Evolutionary conservation across 352 stramenopile genomes (phyloP).

Genomic region (Pythium pyrilobum): DNA sequence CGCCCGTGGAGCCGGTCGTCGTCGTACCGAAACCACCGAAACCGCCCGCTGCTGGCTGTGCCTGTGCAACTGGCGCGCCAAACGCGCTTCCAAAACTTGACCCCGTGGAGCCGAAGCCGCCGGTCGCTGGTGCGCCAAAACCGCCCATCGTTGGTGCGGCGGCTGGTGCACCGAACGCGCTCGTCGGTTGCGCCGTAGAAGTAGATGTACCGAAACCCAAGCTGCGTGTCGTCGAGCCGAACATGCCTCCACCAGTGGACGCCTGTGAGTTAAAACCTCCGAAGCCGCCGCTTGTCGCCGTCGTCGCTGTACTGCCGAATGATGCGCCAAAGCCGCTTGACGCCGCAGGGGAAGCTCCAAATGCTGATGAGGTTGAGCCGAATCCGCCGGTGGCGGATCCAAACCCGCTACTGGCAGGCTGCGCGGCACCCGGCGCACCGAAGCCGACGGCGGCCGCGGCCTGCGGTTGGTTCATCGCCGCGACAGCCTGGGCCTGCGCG

Average conservation of each 20-base stretch:
- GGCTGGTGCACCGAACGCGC: conserved; percentile 11
- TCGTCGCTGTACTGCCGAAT: conserved; percentile 14
- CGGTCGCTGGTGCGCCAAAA: conserved; percentile 11
- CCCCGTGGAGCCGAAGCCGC: conserved; percentile 13
- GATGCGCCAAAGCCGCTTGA: conserved; percentile 20
- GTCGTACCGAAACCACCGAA: conserved; percentile 53
- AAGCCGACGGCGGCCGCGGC: conserved; percentile 33
- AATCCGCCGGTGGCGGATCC: conserved; percentile 36
- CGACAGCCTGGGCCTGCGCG: conserved; percentile 15
- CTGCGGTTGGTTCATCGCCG: conserved; percentile 20
- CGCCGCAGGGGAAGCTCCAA: conserved; percentile 27
- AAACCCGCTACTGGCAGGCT: conserved; percentile 10
- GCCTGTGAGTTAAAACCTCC: conserved; percentile 11
- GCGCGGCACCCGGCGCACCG: conserved; percentile 11
- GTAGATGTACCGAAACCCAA: conserved; percentile 8
- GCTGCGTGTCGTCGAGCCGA: conserved; percentile 20
- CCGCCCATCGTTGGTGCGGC: conserved; percentile 5
- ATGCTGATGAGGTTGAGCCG: conserved; percentile 19
- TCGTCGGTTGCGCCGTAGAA: conserved; percentile 4
- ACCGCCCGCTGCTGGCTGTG: conserved; percentile 28
- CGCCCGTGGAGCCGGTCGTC: conserved; percentile 24
- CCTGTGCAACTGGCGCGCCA: conserved; percentile 27
- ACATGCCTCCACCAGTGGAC: conserved; percentile 8
- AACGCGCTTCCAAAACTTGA: conserved; percentile 27
- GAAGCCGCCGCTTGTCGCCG: conserved; percentile 11